Evolutionary conservation across 2,329 filamentous ascomycete genomes (phyloP).

Genomic region (Botrytis sinoallii): DNA sequence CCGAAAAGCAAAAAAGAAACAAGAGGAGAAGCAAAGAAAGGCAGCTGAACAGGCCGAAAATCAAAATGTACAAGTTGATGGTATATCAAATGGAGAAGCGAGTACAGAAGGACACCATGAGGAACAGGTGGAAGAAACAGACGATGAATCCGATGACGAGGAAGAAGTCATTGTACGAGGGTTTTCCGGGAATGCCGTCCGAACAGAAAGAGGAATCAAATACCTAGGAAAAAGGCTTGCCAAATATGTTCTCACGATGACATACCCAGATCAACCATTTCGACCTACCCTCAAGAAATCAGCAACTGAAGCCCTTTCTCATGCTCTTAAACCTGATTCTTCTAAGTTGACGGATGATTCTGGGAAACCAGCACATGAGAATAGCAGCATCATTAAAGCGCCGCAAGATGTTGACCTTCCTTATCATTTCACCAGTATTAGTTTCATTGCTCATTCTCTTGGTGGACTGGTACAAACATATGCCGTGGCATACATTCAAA

Average conservation of each 20-base stretch:
- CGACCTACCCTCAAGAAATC: conserved; percentile 58
- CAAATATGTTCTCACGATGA: conserved; percentile 83
- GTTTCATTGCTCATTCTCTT: conserved; percentile 88
- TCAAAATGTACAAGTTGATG: conserved; percentile 21
- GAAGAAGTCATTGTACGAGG: conserved; percentile 87
- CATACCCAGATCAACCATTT: conserved; percentile 90
- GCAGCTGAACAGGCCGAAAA: conserved; percentile 21
- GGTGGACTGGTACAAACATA: conserved; percentile 91
- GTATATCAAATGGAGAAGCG: conserved; percentile 18
- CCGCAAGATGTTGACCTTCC: conserved; percentile 48
- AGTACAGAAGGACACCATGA: conserved; percentile 17
- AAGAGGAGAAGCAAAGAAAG: conserved; percentile 28
- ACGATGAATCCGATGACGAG: conserved; percentile 54
- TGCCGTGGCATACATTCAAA: conserved; percentile 93
- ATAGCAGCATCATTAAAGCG: conserved; percentile 57
- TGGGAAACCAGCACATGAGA: conserved; percentile 52
- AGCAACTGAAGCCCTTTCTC: conserved; percentile 43
- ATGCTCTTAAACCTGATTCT: conserved; percentile 39
- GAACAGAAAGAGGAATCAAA: conserved; percentile 93
- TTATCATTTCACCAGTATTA: conserved; percentile 90
- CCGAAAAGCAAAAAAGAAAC: conserved; percentile 52
- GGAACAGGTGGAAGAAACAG: conserved; percentile 20
- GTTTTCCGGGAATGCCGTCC: conserved; percentile 83
- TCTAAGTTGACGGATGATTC: conserved; percentile 44
- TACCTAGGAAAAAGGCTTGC: conserved; percentile 93